phyloP scores from a whole-genome alignment of 495 filamentous ascomycete species.

The Podospora bellae-mahoneyi region DNA sequence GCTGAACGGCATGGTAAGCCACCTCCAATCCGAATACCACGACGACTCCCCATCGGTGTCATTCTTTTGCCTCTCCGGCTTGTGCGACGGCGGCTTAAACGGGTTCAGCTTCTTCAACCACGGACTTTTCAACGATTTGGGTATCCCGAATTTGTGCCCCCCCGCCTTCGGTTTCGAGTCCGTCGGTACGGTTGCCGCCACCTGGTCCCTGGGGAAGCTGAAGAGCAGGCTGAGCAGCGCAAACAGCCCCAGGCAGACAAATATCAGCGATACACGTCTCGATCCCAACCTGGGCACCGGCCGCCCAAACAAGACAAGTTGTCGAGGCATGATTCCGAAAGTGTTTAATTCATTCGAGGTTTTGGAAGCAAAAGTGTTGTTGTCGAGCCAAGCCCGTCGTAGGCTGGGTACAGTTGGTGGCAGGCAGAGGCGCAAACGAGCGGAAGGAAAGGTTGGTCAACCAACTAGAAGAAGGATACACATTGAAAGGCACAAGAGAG shows the following conservation, averaged over 20 bases:
- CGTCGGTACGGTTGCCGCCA: conserved; percentile 27
- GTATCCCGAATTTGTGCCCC: conserved; percentile 43
- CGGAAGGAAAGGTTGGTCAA: conserved; percentile 3
- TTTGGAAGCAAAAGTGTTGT: background rate
- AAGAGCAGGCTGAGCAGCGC: conserved; percentile 48
- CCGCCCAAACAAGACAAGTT: conserved; percentile 45
- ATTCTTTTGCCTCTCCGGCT: conserved; percentile 68
- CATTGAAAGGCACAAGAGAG: background rate
- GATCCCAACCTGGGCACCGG: conserved; percentile 43
- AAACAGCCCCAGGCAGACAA: conserved; percentile 42
- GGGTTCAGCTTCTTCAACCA: conserved; percentile 47
- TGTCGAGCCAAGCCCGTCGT: background rate
- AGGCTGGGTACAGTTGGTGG: background rate
- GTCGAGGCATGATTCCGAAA: conserved; percentile 48
- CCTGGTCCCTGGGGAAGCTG: conserved; percentile 34
- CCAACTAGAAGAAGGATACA: background rate
- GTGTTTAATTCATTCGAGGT: background rate
- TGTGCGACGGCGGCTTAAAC: conserved; percentile 70
- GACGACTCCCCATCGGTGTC: conserved; percentile 72
- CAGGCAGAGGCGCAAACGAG: background rate
- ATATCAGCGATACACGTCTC: conserved; percentile 45
- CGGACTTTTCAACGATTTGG: conserved; percentile 44
- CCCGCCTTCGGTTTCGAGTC: conserved; percentile 34
- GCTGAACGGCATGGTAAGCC: conserved; percentile 81
- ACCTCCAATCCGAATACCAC: conserved; percentile 87